Evolutionary conservation across 495 filamentous ascomycete species (phyloP).

Genomic region (Parathielavia appendiculata): DNA sequence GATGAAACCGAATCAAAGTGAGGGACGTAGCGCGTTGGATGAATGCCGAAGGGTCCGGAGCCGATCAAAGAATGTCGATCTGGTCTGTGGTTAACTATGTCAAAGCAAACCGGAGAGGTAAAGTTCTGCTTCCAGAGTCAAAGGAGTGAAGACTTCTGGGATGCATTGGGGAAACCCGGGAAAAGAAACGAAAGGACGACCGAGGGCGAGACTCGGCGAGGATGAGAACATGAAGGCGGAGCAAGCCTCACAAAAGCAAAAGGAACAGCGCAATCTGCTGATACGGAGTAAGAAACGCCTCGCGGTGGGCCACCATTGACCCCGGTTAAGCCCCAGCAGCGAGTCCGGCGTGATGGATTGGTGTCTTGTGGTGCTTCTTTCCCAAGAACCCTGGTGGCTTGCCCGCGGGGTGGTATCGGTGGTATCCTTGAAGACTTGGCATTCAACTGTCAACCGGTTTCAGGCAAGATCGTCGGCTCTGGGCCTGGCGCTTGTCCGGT

Average conservation of each 20-base stretch:
- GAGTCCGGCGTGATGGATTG: not conserved
- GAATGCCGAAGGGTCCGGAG: no score
- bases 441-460: conserved; percentile 6
- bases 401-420: not conserved
- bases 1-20: not conserved
- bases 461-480: conserved; percentile 19
- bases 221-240: not conserved
- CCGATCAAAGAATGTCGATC: not conserved
- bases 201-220: not conserved
- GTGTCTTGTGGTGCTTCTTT: not conserved
- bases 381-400: not conserved
- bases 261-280: not conserved
- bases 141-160: conserved; percentile 19
- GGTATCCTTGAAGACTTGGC: not conserved
- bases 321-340: conserved; percentile 1
- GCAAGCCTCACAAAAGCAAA: not conserved
- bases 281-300: not conserved
- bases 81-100: not conserved
- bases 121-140: conserved; percentile 1
- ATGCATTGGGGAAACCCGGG: not conserved
- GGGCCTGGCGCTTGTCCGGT: conserved; percentile 8
- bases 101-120: not conserved
- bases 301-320: not conserved
- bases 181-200: not conserved
- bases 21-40: no score